A percentile compares a stretch with the other conserved stretches of the same genome.
Evolutionary conservation across 176 grass and related monocot genomes (phyloP).

Genomic region (Otatea glauca): DNA sequence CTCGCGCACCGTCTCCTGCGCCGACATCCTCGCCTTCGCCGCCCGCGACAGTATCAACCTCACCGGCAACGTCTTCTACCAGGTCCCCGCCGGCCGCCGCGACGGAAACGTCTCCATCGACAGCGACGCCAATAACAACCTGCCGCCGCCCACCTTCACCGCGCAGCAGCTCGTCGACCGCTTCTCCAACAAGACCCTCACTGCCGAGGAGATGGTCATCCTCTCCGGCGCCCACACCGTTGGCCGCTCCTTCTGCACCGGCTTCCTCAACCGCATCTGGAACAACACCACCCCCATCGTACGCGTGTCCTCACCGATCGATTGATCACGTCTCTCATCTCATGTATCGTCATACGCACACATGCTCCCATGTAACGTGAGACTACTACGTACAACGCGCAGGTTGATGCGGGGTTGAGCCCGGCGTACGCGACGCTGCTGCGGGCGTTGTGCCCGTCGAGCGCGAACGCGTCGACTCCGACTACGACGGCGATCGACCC

Average conservation of each 20-base stretch:
- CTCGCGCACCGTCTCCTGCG: constrained; percentile 63
- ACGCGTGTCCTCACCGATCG: background rate
- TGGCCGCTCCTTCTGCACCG: constrained; percentile 53
- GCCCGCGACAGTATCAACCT: constrained; percentile 66
- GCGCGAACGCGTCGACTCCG: constrained; percentile 36
- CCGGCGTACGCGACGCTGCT: constrained; percentile 56
- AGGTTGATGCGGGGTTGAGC: constrained; percentile 48
- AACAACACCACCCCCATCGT: constrained; percentile 38
- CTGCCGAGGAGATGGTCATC: constrained; percentile 55
- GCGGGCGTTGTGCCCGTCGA: constrained; percentile 50
- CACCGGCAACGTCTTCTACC: constrained; percentile 50
- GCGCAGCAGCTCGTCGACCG: constrained; percentile 22
- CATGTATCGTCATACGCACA: background rate
- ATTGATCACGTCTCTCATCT: background rate
- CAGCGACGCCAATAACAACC: constrained; percentile 41
- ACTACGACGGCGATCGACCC: constrained; percentile 34
- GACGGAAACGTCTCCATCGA: constrained; percentile 55
- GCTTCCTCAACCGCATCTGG: constrained; percentile 43
- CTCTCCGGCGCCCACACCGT: constrained; percentile 66
- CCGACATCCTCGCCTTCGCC: constrained; percentile 68
- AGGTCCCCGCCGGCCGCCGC: constrained; percentile 63
- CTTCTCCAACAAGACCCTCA: constrained; percentile 54
- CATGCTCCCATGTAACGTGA: background rate
- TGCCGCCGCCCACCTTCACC: constrained; percentile 47
- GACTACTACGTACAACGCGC: too few relatives aligned